A percentile compares a stretch with the other conserved stretches of the same genome.
Evolutionary conservation across 306 rosid species (phyloP).

Genomic region (Prunus mongolica): DNA sequence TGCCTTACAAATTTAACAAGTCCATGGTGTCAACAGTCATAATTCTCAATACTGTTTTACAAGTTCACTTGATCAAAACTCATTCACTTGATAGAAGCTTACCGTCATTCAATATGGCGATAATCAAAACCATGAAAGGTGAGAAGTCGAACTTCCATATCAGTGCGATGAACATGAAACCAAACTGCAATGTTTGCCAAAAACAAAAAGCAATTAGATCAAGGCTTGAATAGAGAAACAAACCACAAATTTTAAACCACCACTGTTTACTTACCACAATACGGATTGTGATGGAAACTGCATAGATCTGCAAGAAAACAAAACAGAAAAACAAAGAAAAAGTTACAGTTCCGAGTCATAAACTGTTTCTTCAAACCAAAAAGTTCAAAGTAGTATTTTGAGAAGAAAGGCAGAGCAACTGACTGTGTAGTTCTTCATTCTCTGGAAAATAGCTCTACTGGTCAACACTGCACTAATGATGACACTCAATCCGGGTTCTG

Average conservation of each 20-base stretch:
- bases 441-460: slow-evolving; percentile 92
- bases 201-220: slow-evolving; percentile 14
- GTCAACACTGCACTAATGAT: slow-evolving; percentile 96
- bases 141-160: slow-evolving; percentile 98
- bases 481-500: slow-evolving; percentile 98
- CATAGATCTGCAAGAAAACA: slow-evolving; percentile 69
- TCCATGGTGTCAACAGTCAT: slow-evolving; percentile 24
- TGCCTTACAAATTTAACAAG: slow-evolving; percentile 45
- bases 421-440: slow-evolving; percentile 98
- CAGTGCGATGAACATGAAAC: slow-evolving; percentile 91
- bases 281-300: slow-evolving; percentile 98
- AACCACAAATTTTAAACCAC: not conserved
- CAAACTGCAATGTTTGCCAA: slow-evolving; percentile 59
- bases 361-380: slow-evolving; percentile 3
- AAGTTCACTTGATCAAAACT: not conserved
- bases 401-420: slow-evolving; percentile 23
- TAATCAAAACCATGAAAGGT: slow-evolving; percentile 98
- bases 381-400: not conserved
- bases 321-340: slow-evolving; percentile 10
- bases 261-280: slow-evolving; percentile 69
- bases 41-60: not conserved
- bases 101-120: slow-evolving; percentile 98
- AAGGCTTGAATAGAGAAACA: not conserved
- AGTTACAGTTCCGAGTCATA: not conserved
- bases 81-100: slow-evolving; percentile 6